These are phyloP conservation scores for Setomelanomma holmii DNA, from an alignment of 2,329 filamentous ascomycete species.

Conservation along the genomic window DNA sequence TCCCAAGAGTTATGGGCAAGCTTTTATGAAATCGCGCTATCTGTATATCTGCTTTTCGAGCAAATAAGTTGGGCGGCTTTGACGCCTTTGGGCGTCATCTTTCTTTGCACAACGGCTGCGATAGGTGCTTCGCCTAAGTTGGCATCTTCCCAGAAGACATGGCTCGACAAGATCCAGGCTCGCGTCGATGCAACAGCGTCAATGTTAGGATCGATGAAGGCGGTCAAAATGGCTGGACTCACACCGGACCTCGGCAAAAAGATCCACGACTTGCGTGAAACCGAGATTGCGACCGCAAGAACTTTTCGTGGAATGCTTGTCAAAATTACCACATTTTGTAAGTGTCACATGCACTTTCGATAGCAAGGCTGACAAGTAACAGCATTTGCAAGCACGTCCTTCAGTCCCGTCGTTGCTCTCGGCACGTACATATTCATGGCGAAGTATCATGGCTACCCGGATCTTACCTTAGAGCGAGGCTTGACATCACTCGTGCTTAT, in stretches of 20 bases:
- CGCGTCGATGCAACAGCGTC: constrained; percentile 20
- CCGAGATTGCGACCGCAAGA: constrained; percentile 13
- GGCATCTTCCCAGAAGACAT: constrained; percentile 19
- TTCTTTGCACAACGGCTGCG: constrained; percentile 10
- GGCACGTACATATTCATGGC: constrained; percentile 18
- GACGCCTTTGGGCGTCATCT: constrained; percentile 15
- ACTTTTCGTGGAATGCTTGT: constrained; percentile 18
- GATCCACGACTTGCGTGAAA: constrained; percentile 13
- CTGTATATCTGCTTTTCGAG: constrained; percentile 14
- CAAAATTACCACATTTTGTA: constrained; percentile 3
- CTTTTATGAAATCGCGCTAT: constrained; percentile 14
- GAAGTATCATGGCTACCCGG: constrained; percentile 13
- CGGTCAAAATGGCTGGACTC: constrained; percentile 20
- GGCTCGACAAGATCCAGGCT: constrained; percentile 19
- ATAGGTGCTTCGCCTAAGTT: constrained; percentile 13
- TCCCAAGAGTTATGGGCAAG: constrained; percentile 21
- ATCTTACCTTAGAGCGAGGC: constrained; percentile 7
- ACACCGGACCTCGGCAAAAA: constrained; percentile 6
- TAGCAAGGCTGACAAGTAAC: neutral
- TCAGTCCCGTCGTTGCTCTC: constrained; percentile 11
- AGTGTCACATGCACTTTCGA: neutral
- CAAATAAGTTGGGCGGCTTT: constrained; percentile 18
- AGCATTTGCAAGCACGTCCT: constrained; percentile 14
- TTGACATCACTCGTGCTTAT: constrained; percentile 15
- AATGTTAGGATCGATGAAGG: constrained; percentile 21